Evolutionary conservation across 257 asterid genomes (phyloP).

Genomic region (Solanum phureja): DNA sequence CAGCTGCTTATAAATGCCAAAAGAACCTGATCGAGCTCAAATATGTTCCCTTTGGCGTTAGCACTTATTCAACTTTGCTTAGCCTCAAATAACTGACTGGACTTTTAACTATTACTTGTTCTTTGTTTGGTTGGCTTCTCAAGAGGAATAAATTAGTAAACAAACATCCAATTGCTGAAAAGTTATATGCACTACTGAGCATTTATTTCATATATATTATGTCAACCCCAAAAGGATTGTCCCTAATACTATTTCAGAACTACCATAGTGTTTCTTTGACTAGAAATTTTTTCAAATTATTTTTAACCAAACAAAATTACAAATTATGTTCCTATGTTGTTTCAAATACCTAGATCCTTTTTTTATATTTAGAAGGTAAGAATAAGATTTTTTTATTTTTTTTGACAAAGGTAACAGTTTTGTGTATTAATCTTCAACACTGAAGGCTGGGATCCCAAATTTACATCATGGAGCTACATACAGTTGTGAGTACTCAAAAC

Average conservation of each 20-base stretch:
- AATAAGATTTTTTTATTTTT: too few species aligned
- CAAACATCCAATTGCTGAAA: neutral
- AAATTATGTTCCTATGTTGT: neutral
- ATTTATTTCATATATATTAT: neutral
- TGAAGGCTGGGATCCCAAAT: too few species aligned
- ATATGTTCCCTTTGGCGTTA: neutral
- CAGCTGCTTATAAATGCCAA: neutral
- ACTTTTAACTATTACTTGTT: neutral
- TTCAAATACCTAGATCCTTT: neutral
- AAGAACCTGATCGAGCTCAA: neutral
- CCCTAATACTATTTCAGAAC: neutral
- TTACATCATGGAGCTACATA: too few species aligned
- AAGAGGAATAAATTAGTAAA: neutral
- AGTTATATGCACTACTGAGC: neutral
- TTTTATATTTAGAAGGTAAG: neutral
- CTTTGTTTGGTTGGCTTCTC: neutral
- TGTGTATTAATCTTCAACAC: too few species aligned
- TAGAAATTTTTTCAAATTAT: neutral
- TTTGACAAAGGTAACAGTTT: too few species aligned
- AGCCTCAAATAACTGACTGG: neutral
- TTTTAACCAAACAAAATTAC: neutral
- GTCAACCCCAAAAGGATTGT: neutral
- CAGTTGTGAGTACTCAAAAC: too few species aligned
- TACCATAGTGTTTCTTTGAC: neutral
- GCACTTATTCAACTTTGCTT: neutral